phyloP scores from a whole-genome alignment of 495 filamentous ascomycete species.

The Alectoria sarmentosa region DNA sequence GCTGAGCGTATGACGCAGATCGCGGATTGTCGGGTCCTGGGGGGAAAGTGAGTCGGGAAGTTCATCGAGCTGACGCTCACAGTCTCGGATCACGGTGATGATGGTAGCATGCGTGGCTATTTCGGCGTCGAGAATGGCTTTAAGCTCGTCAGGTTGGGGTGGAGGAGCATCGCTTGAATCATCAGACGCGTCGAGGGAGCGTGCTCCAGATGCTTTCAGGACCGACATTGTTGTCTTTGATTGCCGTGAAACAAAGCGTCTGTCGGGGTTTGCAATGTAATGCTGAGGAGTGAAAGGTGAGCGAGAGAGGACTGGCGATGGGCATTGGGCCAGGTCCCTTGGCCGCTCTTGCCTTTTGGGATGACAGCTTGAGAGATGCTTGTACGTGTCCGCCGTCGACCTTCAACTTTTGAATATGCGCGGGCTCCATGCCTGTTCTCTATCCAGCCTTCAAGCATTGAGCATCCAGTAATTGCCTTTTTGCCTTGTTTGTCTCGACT shows the following conservation, averaged over 20 bases:
- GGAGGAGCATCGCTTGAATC: neutral
- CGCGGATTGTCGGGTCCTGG: neutral
- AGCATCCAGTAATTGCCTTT: conserved; percentile 10
- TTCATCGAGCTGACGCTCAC: neutral
- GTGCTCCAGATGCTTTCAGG: too few species aligned
- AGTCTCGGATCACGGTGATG: neutral
- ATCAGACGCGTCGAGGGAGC: neutral
- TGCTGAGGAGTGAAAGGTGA: neutral
- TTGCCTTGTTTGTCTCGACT: neutral
- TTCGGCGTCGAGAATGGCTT: neutral
- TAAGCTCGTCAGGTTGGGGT: neutral
- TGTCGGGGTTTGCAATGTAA: neutral
- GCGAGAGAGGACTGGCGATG: neutral
- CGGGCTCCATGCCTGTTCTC: neutral
- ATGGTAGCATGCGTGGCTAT: neutral
- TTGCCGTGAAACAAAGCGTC: too few species aligned
- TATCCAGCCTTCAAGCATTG: neutral
- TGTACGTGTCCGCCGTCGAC: neutral
- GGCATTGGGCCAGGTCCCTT: neutral
- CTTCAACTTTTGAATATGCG: neutral
- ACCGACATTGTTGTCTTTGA: neutral
- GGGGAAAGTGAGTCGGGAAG: neutral
- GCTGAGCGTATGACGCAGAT: neutral
- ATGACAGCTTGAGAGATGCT: neutral
- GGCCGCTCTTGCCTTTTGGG: neutral